Base-by-base conservation (phyloP, 345 rosid genomes). In the Euphorbia tirucalli region DNA sequence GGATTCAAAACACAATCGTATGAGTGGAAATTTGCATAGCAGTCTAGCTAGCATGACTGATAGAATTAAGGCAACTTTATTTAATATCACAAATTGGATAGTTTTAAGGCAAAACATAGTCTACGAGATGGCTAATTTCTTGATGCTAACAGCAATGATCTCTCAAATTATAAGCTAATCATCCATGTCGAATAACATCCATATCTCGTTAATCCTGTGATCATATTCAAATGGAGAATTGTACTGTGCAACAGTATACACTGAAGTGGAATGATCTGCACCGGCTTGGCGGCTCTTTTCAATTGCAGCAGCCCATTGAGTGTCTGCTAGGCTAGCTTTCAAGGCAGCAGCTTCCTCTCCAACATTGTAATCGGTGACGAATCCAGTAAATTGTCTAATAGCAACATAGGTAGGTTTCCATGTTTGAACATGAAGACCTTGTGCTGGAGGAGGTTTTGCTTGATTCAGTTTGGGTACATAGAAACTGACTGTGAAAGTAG, bases 191-290 rank as follows among this genome's bases (percentile, higher is more conserved):
- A 90, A 82, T 65, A 70, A 46, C 71, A 91, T 59, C 94, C 93
- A 90, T 46, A 93, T 89, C 86, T 93, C 97, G 75, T 93, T 91
- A 52, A 93, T 92, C 48, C 97, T 83, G 61, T 83, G 65, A 1
- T 79, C 37, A 72, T 74, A 89, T 63, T 93, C 93, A 48, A 93
- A 91, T 0, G 98, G 98, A 16, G 98, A 91, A 72, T 93, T 93
- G 61, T 91, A 93, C 82, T 91, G 97, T 0, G 96, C 93, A 14
- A 93, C 96, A 0, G 73, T 87, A 70, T 93, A 93, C 19, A 72
- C 83, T 0, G 90, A 77, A 70, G 78, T 60, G 0, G 78, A 7
- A 41, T 70, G 74, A 11, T 54, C 69, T 25, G 52, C 71, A 19
- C n/a, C 22, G 10, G 50, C 14, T 46, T 46, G 50, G 50, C 24